Percentiles rank a stretch among this genome's conserved stretches.
Evolutionary conservation across 495 filamentous ascomycete species (phyloP).

Genomic region (Talaromyces ruber): DNA sequence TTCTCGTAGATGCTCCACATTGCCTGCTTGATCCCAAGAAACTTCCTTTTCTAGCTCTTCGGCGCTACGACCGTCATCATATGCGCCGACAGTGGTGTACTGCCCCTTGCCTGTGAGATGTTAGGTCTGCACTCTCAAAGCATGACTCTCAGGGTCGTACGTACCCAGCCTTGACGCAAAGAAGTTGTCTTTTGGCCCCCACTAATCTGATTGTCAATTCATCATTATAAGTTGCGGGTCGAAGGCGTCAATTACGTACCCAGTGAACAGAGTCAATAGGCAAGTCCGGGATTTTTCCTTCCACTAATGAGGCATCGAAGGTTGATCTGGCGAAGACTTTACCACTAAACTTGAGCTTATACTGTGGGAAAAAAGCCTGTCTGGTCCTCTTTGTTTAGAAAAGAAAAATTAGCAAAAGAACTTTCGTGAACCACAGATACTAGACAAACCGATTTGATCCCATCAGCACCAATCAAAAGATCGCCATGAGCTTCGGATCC

Average conservation of each 20-base stretch:
- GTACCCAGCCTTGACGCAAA: constrained; percentile 37
- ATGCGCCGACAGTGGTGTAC: constrained; percentile 41
- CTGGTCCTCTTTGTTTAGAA: constrained; percentile 14
- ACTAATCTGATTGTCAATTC: constrained; percentile 10
- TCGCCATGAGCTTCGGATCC: constrained; percentile 19
- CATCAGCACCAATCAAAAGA: constrained; percentile 28
- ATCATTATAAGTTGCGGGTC: not conserved
- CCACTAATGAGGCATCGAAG: constrained; percentile 30
- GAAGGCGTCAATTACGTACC: constrained; percentile 9
- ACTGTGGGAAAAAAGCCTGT: constrained; percentile 29
- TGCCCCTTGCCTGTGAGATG: constrained; percentile 18
- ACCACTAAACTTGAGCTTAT: constrained; percentile 32
- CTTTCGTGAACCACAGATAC: not conserved
- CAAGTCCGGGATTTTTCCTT: constrained; percentile 26
- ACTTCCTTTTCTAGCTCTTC: constrained; percentile 30
- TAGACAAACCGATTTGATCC: constrained; percentile 22
- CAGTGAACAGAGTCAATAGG: constrained; percentile 39
- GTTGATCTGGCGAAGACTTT: constrained; percentile 38
- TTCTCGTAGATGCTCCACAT: constrained; percentile 26
- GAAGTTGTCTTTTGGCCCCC: constrained; percentile 38
- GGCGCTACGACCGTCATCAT: constrained; percentile 25
- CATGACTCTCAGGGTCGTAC: not conserved
- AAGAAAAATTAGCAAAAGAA: not conserved
- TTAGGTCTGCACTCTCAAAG: constrained; percentile 3
- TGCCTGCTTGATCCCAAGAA: constrained; percentile 30